Percentiles rank a stretch among this genome's conserved stretches.
Conservation (phyloP, 352 stramenopile genomes). For the Pythium pyrilobum region DNA sequence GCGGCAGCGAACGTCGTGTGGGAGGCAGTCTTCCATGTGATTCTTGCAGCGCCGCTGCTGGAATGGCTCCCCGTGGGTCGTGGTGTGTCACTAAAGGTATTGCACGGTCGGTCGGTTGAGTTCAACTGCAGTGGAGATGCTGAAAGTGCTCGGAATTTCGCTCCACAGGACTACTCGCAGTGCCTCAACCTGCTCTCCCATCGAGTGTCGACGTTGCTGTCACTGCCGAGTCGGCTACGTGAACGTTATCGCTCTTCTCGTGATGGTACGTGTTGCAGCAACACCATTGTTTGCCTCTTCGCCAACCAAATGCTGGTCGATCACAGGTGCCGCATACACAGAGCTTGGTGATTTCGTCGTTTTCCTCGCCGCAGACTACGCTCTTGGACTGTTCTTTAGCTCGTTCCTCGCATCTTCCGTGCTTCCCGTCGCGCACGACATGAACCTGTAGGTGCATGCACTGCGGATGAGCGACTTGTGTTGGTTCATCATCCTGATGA, state of each 20-base stretch:
- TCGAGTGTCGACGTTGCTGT: background rate
- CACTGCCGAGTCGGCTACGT: background rate
- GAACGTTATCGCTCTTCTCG: background rate
- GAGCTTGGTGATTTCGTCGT: constrained; percentile 1
- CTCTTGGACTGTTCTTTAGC: constrained; percentile 16
- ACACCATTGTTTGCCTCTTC: background rate
- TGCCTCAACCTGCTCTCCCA: background rate
- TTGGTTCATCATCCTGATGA: background rate
- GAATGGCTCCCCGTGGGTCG: background rate
- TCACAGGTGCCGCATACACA: background rate
- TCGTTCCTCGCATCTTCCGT: constrained; percentile 3
- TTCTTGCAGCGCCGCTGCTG: background rate
- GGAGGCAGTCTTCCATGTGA: background rate
- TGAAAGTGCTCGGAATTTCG: background rate
- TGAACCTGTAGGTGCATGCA: background rate
- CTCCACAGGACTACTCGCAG: constrained; percentile 15
- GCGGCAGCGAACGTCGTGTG: background rate
- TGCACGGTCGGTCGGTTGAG: background rate
- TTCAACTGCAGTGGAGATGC: background rate
- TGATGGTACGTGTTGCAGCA: background rate
- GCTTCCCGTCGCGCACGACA: constrained; percentile 1
- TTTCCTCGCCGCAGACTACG: constrained; percentile 5
- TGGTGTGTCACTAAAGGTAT: constrained; percentile 1
- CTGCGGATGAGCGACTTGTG: background rate
- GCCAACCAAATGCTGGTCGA: background rate